Conservation (phyloP, 192 early-diverging fungal species). For the Dispira simplex region DNA sequence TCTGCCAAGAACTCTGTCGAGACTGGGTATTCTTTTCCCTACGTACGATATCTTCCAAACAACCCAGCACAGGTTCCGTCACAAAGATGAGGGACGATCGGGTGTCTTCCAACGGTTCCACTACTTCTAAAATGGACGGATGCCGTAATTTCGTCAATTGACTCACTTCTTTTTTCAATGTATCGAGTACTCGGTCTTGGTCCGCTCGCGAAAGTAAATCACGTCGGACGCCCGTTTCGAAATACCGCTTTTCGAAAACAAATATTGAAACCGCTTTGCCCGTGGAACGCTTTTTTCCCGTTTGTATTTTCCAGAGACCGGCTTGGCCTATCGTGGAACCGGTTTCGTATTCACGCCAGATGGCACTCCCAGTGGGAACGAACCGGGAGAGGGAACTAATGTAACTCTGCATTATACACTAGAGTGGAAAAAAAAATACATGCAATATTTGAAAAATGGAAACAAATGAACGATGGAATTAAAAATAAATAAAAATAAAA, state of each 20-base stretch:
- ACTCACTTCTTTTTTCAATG: slow-evolving; percentile 44
- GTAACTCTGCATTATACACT: slow-evolving; percentile 7
- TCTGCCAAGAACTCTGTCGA: slow-evolving; percentile 17
- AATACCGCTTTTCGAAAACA: slow-evolving; percentile 59
- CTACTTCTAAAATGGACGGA: slow-evolving; percentile 57
- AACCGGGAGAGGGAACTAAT: slow-evolving; percentile 10
- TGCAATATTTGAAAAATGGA: no score
- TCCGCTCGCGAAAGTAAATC: slow-evolving; percentile 28
- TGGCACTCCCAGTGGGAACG: slow-evolving; percentile 15
- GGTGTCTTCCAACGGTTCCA: slow-evolving; percentile 55
- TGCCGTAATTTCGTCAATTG: slow-evolving; percentile 60
- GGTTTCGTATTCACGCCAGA: slow-evolving; percentile 21
- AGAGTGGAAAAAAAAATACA: no score
- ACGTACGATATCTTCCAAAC: slow-evolving; percentile 39
- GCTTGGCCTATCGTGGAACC: slow-evolving; percentile 13
- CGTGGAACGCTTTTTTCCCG: slow-evolving; percentile 37
- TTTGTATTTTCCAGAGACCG: slow-evolving; percentile 60
- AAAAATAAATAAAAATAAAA: no score
- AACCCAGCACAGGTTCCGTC: slow-evolving; percentile 52
- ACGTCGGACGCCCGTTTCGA: slow-evolving; percentile 33
- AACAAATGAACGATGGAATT: no score
- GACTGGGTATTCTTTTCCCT: slow-evolving; percentile 19
- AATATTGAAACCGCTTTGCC: slow-evolving; percentile 48
- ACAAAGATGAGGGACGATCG: slow-evolving; percentile 53
- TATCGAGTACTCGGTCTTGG: slow-evolving; percentile 32